Evolutionary conservation across 73 alveolate genomes (phyloP), one percentile per base, ranked within the genome.

Genomic region (Paramecium caudatum): DNA sequence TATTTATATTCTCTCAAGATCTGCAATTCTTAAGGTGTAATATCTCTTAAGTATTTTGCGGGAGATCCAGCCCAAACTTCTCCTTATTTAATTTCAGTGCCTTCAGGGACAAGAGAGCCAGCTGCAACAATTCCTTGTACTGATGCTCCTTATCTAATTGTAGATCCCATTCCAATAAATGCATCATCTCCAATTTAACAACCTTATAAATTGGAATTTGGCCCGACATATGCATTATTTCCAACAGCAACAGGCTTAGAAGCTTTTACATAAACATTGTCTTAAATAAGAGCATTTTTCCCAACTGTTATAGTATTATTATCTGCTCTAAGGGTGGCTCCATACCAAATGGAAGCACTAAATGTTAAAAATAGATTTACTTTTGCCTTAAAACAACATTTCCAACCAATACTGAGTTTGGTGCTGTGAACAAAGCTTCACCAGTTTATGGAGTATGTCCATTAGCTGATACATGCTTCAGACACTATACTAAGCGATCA

Each of bases 61-160:
- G 98, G 98, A 43, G 95, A 90, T 1, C 98, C 98, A 41, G 98
- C 98, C 96, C 96, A 94, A 47, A 86, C 82, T 45, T 55, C 69
- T 6, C 63, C 62, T 61, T 34, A 61, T 61, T 34, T 84, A 36
- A 84, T 50, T 74, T 55, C 3, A 32, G 94, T 41, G 82, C 94
- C 93, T 43, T 82, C 95, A 43, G 90, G 90, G n/a, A 94, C 94
- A 25, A 82, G 83, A 25, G 98, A 93, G n/a, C 98, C 98, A 30
- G 98, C 98, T 36, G 98, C 98, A 5, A 94, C 95, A 17, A 94
- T 94, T 9, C 95, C 94, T 55, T 88, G 74, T n/a, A 91, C 82
- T 37, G 91, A 94, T 33, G 91, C 92, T 16, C 98, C 98, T 32
- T 74, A 82, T 12, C 62, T 36, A 17, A 94, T 65, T 16, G 96